Evolutionary conservation across 2,329 filamentous ascomycete species (phyloP).

Genomic region (Aureobasidium melanogenum): DNA sequence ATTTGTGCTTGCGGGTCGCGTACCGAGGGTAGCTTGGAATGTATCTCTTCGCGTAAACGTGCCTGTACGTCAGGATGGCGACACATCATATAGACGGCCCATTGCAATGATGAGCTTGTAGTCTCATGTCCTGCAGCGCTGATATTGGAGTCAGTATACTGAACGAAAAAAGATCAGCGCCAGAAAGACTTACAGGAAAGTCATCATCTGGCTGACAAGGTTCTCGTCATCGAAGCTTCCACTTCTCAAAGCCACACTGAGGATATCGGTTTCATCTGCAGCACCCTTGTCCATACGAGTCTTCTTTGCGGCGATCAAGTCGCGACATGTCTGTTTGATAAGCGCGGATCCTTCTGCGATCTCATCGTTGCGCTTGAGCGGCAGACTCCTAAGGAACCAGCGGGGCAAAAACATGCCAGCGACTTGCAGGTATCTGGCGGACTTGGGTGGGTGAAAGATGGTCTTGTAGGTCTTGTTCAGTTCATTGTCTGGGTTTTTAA

Average conservation of each 20-base stretch:
- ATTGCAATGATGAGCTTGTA: conserved; percentile 45
- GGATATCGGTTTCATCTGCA: conserved; percentile 57
- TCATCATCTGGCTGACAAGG: conserved; percentile 84
- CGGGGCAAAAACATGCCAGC: conserved; percentile 49
- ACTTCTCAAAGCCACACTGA: conserved; percentile 69
- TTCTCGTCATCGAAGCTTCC: conserved; percentile 69
- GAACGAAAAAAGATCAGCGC: neutral
- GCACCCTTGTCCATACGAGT: conserved; percentile 41
- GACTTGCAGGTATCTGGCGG: conserved; percentile 49
- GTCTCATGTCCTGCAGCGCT: conserved; percentile 55
- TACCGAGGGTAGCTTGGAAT: conserved; percentile 36
- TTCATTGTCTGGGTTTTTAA: conserved; percentile 42
- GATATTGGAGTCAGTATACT: neutral
- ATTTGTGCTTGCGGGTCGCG: conserved; percentile 33
- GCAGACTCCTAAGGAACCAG: conserved; percentile 54
- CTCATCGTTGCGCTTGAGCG: conserved; percentile 61
- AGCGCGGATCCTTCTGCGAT: conserved; percentile 46
- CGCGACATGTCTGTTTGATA: conserved; percentile 57
- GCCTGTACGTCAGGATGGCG: conserved; percentile 40
- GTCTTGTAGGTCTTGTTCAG: conserved; percentile 44
- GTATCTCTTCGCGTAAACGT: conserved; percentile 43
- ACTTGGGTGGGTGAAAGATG: conserved; percentile 40
- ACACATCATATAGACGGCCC: conserved; percentile 46
- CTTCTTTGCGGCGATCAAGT: conserved; percentile 65
- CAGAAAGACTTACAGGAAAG: conserved; percentile 48